Conservation (phyloP, 2,329 filamentous ascomycete species). For the Ophiognomonia clavigignenti-juglandacearum region DNA sequence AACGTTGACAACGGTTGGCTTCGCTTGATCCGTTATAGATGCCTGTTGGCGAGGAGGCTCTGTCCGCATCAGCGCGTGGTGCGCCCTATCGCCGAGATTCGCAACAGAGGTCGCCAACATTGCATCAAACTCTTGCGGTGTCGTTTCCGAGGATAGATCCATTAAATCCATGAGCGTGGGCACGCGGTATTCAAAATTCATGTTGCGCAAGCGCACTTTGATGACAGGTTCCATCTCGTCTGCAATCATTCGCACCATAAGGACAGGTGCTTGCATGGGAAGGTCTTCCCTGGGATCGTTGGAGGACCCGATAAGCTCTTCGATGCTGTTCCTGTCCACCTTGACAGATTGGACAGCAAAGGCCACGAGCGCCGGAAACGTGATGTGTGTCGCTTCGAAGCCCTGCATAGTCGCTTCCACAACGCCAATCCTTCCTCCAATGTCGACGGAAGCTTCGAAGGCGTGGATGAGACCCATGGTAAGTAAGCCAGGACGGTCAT, state of each 20-base stretch:
- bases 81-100: slow-evolving; percentile 64
- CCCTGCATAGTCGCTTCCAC: slow-evolving; percentile 55
- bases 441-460: slow-evolving; percentile 54
- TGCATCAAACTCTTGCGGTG: slow-evolving; percentile 67
- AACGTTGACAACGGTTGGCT: slow-evolving; percentile 67
- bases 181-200: slow-evolving; percentile 85
- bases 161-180: slow-evolving; percentile 77
- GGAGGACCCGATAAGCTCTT: slow-evolving; percentile 64
- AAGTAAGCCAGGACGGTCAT: slow-evolving; percentile 85
- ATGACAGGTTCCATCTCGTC: slow-evolving; percentile 91
- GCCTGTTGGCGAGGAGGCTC: slow-evolving; percentile 5
- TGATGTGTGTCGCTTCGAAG: slow-evolving; percentile 74
- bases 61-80: slow-evolving; percentile 39
- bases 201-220: slow-evolving; percentile 80
- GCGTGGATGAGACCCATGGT: slow-evolving; percentile 65
- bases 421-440: slow-evolving; percentile 65
- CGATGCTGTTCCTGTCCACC: slow-evolving; percentile 59
- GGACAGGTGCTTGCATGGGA: slow-evolving; percentile 41
- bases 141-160: slow-evolving; percentile 61
- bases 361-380: slow-evolving; percentile 76
- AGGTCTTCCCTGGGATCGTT: slow-evolving; percentile 23
- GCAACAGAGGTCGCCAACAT: slow-evolving; percentile 76
- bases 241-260: slow-evolving; percentile 87
- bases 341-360: slow-evolving; percentile 63
- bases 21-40: slow-evolving; percentile 28